These are phyloP conservation scores for Annona squamosa DNA, from an alignment of 164 flowering plant genomes.

Conservation along the genomic window DNA sequence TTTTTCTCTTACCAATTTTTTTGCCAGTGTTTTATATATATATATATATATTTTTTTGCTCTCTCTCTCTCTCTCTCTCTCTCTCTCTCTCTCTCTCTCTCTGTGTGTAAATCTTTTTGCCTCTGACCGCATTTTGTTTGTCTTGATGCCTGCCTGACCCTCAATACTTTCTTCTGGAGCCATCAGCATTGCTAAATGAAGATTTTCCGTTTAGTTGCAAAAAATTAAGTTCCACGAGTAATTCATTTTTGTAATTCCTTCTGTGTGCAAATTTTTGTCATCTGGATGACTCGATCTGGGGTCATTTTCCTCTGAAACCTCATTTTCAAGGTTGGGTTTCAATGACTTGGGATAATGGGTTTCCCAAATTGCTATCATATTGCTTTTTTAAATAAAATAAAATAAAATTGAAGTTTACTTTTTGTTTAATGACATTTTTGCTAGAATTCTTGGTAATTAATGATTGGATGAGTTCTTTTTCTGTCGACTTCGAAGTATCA, in stretches of 20 bases:
- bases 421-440: no score
- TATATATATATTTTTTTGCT: no score
- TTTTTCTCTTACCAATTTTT: no score
- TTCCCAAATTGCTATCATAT: background rate
- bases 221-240: background rate
- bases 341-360: background rate
- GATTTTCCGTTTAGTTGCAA: background rate
- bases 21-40: no score
- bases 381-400: no score
- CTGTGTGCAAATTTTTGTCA: constrained; percentile 10
- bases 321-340: background rate
- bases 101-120: no score
- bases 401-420: no score
- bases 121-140: no score
- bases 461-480: background rate
- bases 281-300: background rate
- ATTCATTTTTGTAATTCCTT: background rate
- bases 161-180: background rate
- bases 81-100: no score
- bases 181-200: background rate
- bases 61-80: no score
- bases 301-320: background rate
- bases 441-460: background rate
- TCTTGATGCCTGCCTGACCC: no score
- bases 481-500: background rate